Conservation (phyloP, 257 asterid species). For the Forsythia suspensa region DNA sequence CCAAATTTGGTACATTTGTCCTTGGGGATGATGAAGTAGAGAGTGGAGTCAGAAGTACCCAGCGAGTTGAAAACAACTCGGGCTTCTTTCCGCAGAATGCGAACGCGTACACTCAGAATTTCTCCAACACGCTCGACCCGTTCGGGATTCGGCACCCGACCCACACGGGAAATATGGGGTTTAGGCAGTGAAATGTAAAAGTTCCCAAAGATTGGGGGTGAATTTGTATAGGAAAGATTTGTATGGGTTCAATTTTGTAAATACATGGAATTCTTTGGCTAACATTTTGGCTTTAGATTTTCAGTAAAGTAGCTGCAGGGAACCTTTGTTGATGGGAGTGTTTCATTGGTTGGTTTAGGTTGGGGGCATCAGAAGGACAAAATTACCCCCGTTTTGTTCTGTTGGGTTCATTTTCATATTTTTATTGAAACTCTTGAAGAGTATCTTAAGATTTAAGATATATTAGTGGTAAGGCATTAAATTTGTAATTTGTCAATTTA, state of each 20-base stretch:
- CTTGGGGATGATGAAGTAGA: constrained; percentile 38
- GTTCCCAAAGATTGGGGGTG: background rate
- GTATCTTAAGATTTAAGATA: background rate
- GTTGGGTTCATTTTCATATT: background rate
- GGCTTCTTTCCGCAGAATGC: constrained; percentile 21
- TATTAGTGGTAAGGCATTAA: background rate
- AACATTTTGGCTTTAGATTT: constrained; percentile 9
- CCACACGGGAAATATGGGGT: constrained; percentile 31
- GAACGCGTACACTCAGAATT: constrained; percentile 15
- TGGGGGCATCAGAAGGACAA: background rate
- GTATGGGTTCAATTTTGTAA: constrained; percentile 13
- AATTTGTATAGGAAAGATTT: background rate
- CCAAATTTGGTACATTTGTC: background rate
- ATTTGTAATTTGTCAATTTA: background rate
- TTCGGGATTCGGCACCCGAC: constrained; percentile 45
- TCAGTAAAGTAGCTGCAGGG: background rate
- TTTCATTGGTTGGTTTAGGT: background rate
- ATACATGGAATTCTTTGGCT: constrained; percentile 35
- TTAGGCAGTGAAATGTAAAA: constrained; percentile 19
- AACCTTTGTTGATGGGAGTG: background rate
- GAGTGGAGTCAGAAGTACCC: constrained; percentile 22
- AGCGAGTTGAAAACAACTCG: constrained; percentile 33
- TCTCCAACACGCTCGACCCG: constrained; percentile 30
- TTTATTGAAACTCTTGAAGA: background rate
- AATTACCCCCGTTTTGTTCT: background rate